A percentile compares a stretch with the other conserved stretches of the same genome.
phyloP scores from a whole-genome alignment of 768 basidiomycete species.

The Calocybe cyanea region DNA sequence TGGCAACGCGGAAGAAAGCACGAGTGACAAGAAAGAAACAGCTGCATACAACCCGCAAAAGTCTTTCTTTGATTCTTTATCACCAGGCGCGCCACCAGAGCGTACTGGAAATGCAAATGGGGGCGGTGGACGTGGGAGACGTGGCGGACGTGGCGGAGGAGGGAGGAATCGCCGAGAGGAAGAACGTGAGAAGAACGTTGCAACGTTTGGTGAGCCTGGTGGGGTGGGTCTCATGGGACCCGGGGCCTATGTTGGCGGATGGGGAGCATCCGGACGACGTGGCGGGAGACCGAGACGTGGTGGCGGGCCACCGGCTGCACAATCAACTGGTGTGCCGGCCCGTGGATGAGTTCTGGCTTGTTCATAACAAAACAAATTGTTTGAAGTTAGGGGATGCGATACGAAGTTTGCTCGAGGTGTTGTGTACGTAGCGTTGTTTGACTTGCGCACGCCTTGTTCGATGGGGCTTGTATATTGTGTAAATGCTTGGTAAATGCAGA shows the following conservation, averaged over 20 bases:
- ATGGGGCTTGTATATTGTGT: no score
- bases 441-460: no score
- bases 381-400: neutral
- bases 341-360: no score
- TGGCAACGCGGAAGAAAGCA: slow-evolving; percentile 20
- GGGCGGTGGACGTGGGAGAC: slow-evolving; percentile 30
- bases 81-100: slow-evolving; percentile 30
- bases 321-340: no score
- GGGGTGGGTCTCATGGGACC: slow-evolving; percentile 76
- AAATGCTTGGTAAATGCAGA: no score
- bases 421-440: neutral
- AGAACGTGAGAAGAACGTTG: slow-evolving; percentile 79
- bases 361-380: no score
- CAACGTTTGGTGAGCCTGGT: slow-evolving; percentile 85
- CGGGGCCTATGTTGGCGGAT: slow-evolving; percentile 74
- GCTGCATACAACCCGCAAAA: slow-evolving; percentile 70
- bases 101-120: slow-evolving; percentile 13
- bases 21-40: slow-evolving; percentile 31
- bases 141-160: slow-evolving; percentile 41
- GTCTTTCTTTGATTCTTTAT: slow-evolving; percentile 79
- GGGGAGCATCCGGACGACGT: slow-evolving; percentile 65
- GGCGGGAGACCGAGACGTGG: slow-evolving; percentile 32
- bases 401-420: neutral
- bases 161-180: slow-evolving; percentile 76
- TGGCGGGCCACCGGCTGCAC: slow-evolving; percentile 10